Evolutionary conservation across 495 filamentous ascomycete genomes (phyloP).

Genomic region (Extremus antarcticus): DNA sequence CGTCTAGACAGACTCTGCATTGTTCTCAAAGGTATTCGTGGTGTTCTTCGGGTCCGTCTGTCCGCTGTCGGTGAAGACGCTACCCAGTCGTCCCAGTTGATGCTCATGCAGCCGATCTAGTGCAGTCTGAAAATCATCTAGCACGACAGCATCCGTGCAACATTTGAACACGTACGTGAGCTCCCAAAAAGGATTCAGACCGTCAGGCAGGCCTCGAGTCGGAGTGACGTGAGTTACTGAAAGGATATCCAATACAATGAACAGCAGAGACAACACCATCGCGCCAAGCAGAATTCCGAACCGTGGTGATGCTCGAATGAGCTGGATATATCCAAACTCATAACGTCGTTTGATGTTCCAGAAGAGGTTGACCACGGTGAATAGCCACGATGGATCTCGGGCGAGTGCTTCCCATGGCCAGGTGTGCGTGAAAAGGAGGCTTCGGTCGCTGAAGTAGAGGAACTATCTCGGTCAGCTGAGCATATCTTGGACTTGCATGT

Average conservation of each 20-base stretch:
- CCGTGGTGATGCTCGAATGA: slow-evolving; percentile 42
- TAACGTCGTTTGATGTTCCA: slow-evolving; percentile 46
- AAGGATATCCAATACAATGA: slow-evolving; percentile 43
- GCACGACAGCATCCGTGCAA: slow-evolving; percentile 46
- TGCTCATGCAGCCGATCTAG: too few relatives aligned
- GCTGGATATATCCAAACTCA: slow-evolving; percentile 37
- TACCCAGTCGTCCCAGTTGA: too few relatives aligned
- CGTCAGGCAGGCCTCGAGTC: slow-evolving; percentile 16
- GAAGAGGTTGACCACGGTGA: slow-evolving; percentile 40
- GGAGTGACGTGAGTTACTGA: slow-evolving; percentile 12
- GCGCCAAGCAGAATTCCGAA: slow-evolving; percentile 46
- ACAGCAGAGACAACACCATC: slow-evolving; percentile 44
- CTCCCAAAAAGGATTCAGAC: slow-evolving; percentile 42
- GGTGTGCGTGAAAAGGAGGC: background rate
- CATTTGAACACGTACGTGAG: slow-evolving; percentile 50
- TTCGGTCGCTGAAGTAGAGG: slow-evolving; percentile 37
- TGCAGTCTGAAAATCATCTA: slow-evolving; percentile 53
- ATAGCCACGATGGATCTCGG: slow-evolving; percentile 51
- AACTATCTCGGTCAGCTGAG: too few relatives aligned
- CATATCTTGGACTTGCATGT: too few relatives aligned
- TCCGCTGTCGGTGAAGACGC: too few relatives aligned
- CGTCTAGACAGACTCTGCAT: too few relatives aligned
- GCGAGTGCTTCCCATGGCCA: slow-evolving; percentile 30
- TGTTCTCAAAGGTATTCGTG: too few relatives aligned
- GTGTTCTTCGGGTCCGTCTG: too few relatives aligned